Evolutionary conservation across 306 rosid species (phyloP).

Genomic region (Macrotyloma uniflorum): DNA sequence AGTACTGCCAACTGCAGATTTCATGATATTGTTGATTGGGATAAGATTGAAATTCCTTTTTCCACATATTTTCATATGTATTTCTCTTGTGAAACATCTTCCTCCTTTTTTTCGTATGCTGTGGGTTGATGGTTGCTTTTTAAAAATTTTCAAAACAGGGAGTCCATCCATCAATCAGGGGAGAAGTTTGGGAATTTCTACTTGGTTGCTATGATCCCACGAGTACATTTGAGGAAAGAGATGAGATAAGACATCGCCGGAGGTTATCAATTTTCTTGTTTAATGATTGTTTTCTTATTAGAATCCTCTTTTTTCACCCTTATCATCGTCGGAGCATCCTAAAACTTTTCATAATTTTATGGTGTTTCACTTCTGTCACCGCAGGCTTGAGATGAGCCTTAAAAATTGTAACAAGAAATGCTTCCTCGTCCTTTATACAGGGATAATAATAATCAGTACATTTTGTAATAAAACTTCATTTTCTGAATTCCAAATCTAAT

Average conservation of each 20-base stretch:
- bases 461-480: neutral
- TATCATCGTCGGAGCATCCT: constrained; percentile 22
- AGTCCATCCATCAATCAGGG: constrained; percentile 92
- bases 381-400: constrained; percentile 14
- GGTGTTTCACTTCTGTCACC: constrained; percentile 9
- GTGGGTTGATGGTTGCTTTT: constrained; percentile 9
- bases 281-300: neutral
- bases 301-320: neutral
- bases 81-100: neutral
- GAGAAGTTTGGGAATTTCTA: constrained; percentile 99
- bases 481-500: constrained; percentile 20
- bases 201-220: constrained; percentile 89
- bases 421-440: neutral
- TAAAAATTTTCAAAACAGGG: constrained; percentile 61
- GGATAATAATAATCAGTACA: constrained; percentile 6
- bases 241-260: constrained; percentile 66
- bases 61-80: neutral
- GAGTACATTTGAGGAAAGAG: constrained; percentile 95
- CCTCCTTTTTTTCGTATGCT: neutral
- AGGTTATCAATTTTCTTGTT: constrained; percentile 55
- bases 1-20: neutral
- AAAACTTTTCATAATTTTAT: neutral
- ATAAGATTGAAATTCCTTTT: neutral
- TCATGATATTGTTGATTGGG: neutral
- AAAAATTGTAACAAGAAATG: constrained; percentile 13